Conservation (phyloP, 2,329 filamentous ascomycete species). For the Fusarium circinatum region DNA sequence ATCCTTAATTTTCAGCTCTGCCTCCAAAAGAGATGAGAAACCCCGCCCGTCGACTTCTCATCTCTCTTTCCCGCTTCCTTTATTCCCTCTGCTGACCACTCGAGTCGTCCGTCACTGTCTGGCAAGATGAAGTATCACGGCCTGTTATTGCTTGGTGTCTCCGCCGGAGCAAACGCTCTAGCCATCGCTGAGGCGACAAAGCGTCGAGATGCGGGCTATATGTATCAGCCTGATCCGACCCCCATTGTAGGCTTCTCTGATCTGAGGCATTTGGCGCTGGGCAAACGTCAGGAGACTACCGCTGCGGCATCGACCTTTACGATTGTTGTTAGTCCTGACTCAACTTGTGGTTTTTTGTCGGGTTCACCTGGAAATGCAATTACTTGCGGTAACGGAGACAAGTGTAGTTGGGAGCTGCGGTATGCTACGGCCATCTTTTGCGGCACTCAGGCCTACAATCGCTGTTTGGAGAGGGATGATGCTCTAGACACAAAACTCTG, state of each 20-base stretch:
- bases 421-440: conserved; percentile 6
- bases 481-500: conserved; percentile 7
- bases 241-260: neutral
- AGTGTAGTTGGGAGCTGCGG: conserved; percentile 18
- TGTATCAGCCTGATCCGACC: conserved; percentile 14
- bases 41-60: neutral
- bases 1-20: conserved; percentile 8
- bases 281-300: conserved; percentile 5
- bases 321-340: conserved; percentile 10
- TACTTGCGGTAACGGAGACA: conserved; percentile 10
- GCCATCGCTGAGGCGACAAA: conserved; percentile 17
- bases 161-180: neutral
- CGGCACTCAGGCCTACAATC: neutral
- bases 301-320: neutral
- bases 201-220: conserved; percentile 4
- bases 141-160: neutral
- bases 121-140: conserved; percentile 1
- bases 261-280: conserved; percentile 6
- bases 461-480: neutral
- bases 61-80: neutral
- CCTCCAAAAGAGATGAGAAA: conserved; percentile 1
- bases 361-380: conserved; percentile 29
- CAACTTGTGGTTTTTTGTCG: conserved; percentile 28
- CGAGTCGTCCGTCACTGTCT: neutral
- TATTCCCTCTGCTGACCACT: neutral